Evolutionary conservation across 495 filamentous ascomycete species (phyloP).

Genomic region (Achaetomiella virescens): DNA sequence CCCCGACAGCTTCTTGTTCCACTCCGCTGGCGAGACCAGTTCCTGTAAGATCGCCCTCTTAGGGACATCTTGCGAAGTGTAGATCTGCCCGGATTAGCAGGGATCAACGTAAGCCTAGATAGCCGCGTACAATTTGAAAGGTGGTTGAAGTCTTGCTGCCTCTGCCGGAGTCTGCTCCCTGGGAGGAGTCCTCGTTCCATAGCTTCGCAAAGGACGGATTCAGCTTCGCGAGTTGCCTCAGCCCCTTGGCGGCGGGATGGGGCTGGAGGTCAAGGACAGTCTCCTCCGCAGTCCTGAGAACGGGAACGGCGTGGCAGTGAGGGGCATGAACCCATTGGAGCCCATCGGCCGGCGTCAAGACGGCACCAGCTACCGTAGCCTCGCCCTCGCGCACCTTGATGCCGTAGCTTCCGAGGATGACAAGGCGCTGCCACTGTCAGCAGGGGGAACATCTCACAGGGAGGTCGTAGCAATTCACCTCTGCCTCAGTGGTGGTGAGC

Average conservation of each 20-base stretch:
- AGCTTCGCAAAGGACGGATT: slow-evolving; percentile 66
- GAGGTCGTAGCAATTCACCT: slow-evolving; percentile 28
- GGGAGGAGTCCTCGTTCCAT: slow-evolving; percentile 53
- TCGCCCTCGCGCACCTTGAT: slow-evolving; percentile 54
- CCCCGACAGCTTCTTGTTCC: slow-evolving; percentile 47
- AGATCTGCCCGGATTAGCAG: slow-evolving; percentile 36
- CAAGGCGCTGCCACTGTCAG: slow-evolving; percentile 47
- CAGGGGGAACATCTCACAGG: not conserved
- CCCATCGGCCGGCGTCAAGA: slow-evolving; percentile 46
- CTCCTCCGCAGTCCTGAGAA: slow-evolving; percentile 53
- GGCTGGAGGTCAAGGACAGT: slow-evolving; percentile 45
- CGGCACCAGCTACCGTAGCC: slow-evolving; percentile 62
- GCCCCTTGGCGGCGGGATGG: slow-evolving; percentile 46
- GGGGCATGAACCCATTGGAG: slow-evolving; percentile 63
- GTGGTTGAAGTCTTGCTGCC: slow-evolving; percentile 15
- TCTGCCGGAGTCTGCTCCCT: not conserved
- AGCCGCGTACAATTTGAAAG: slow-evolving; percentile 35
- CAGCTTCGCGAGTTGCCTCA: slow-evolving; percentile 53
- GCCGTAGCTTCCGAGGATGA: slow-evolving; percentile 68
- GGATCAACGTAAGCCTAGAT: not conserved
- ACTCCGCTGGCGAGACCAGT: slow-evolving; percentile 58
- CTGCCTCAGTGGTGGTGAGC: slow-evolving; percentile 39
- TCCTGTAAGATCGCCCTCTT: slow-evolving; percentile 47
- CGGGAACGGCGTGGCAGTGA: slow-evolving; percentile 68
- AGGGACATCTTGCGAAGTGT: slow-evolving; percentile 40